Evolutionary conservation across 2,329 filamentous ascomycete genomes (phyloP).

Genomic region (Hortaea werneckii): DNA sequence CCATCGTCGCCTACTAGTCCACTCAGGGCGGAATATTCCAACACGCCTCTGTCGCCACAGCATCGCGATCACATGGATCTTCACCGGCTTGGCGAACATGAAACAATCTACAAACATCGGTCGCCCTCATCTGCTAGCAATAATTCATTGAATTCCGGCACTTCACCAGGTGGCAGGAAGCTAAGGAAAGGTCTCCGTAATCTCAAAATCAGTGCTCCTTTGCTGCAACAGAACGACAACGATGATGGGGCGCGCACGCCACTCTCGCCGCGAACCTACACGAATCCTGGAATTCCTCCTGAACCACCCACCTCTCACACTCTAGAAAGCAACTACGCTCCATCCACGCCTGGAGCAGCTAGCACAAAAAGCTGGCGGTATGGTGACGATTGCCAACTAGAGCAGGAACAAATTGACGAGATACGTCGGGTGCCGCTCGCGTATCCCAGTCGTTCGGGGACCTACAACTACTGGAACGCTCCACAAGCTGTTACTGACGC

Average conservation of each 20-base stretch:
- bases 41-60: constrained; percentile 9
- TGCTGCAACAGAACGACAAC: constrained; percentile 31
- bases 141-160: constrained; percentile 18
- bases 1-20: constrained; percentile 17
- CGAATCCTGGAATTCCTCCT: constrained; percentile 45
- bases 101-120: constrained; percentile 17
- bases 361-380: constrained; percentile 8
- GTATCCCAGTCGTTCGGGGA: constrained; percentile 13
- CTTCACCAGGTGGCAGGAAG: constrained; percentile 14
- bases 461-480: constrained; percentile 10
- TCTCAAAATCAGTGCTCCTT: constrained; percentile 48
- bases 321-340: constrained; percentile 16
- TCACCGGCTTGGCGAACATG: constrained; percentile 3
- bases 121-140: constrained; percentile 29
- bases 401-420: constrained; percentile 12
- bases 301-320: constrained; percentile 33
- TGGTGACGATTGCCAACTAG: constrained; percentile 6
- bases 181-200: constrained; percentile 37
- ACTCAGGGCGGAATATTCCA: constrained; percentile 17
- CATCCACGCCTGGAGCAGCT: constrained; percentile 23
- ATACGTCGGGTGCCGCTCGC: constrained; percentile 17
- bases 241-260: constrained; percentile 42
- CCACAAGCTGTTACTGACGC: constrained; percentile 9
- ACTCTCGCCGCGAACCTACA: constrained; percentile 43
- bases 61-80: not conserved